Evolutionary conservation across 2,329 filamentous ascomycete genomes (phyloP), one percentile per base, ranked within the genome.

Genomic region (Chrysosphaeria jannelii): DNA sequence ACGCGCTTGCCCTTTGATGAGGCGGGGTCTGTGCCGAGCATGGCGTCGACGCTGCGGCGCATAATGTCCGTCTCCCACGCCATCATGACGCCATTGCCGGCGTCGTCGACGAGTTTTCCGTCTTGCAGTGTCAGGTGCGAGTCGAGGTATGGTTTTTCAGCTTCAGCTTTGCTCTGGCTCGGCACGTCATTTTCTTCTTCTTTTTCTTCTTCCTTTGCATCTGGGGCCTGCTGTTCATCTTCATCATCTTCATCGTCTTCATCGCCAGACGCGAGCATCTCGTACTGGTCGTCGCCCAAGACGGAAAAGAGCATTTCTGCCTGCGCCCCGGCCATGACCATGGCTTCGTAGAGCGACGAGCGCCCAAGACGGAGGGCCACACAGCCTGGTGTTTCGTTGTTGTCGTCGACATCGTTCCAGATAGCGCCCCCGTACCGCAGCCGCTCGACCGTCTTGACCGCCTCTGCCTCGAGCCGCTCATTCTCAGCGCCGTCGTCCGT

Each of bases 361-460:
- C 72, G 49, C 0, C 70, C 68, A 13, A 91, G 40, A 13, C 62
- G 48, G 27, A 54, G 51, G 6, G 85, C 85, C 20, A 91, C 49
- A 40, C 81, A 93, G 6, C 78, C 85, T 0, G 85, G 78, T 3
- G 85, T 93, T 51, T 93, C 81, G 35, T 76, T 59, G 34, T 74
- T 68, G 33, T 52, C 47, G 42, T 93, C 76, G 26, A 93, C 51
- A 40, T 91, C 79, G 46, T 97, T 97, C 85, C 85, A 97, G 34
- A 93, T 91, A 8, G 76, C 85, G 15, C 85, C 85, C 34, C 71
- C 69, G 36, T 79, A 57, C 29, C 93, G 63, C 6, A 93, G 53
- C 37, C 85, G 59, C 33, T 60, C 57, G 4, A 91, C 67, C 24
- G 64, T 59, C 26, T 57, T 54, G 3, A 19, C 19, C 5, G 22